phyloP scores from a whole-genome alignment of 176 grass and related monocot species.

The Paspalum notatum region DNA sequence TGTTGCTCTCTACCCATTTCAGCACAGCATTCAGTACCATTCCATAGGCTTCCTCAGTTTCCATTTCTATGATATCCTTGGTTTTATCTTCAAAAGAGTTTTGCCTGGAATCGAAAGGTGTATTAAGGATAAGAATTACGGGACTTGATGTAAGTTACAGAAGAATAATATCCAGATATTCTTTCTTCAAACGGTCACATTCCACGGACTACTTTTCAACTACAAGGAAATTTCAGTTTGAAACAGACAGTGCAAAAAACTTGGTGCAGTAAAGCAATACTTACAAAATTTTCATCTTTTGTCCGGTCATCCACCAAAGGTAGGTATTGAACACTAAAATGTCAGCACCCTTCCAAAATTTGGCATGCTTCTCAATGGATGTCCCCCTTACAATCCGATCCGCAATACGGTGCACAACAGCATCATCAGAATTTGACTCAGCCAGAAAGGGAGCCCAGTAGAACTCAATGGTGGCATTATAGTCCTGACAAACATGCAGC shows the following conservation, averaged over 20 bases:
- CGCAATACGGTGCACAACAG: conserved; percentile 62
- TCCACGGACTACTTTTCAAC: neutral
- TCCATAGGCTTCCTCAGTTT: conserved; percentile 78
- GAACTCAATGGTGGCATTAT: conserved; percentile 95
- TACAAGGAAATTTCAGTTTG: neutral
- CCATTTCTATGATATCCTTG: conserved; percentile 73
- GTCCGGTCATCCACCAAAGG: conserved; percentile 92
- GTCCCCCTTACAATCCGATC: conserved; percentile 67
- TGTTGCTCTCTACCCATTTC: conserved; percentile 89
- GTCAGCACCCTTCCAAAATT: conserved; percentile 80
- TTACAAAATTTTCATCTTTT: conserved; percentile 90
- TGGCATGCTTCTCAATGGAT: conserved; percentile 79
- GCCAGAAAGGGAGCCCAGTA: conserved; percentile 99
- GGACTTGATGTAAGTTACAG: neutral
- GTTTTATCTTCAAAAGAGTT: conserved; percentile 68
- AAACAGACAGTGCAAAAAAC: neutral
- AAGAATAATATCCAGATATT: neutral
- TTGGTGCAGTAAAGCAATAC: neutral
- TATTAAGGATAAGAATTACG: conserved; percentile 12
- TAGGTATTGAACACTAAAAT: conserved; percentile 96
- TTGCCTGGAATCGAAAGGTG: conserved; percentile 43
- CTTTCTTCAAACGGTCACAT: neutral
- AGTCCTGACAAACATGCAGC: conserved; percentile 54
- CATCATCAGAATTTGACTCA: conserved; percentile 92
- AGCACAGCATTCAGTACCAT: conserved; percentile 71